Evolutionary conservation across 805 yeast species (phyloP).

Genomic region (Yamadazyma tumulicola): DNA sequence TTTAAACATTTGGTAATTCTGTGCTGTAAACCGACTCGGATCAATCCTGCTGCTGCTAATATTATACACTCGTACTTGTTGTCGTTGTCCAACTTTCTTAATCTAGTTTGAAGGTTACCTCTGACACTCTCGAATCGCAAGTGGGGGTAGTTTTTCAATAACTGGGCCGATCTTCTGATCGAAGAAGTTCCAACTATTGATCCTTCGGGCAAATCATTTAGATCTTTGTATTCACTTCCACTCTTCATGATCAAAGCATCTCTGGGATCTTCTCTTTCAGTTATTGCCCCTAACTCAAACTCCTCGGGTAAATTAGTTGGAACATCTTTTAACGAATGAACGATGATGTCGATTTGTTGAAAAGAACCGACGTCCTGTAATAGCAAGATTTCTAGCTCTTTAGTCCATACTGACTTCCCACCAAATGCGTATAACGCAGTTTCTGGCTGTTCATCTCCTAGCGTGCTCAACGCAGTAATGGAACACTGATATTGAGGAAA

Average conservation of each 20-base stretch:
- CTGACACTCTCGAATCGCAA: conserved; percentile 79
- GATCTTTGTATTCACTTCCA: conserved; percentile 57
- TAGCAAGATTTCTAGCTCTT: conserved; percentile 81
- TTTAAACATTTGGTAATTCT: conserved; percentile 73
- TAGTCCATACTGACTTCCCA: conserved; percentile 95
- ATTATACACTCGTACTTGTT: conserved; percentile 69
- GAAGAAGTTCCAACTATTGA: conserved; percentile 93
- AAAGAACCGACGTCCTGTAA: conserved; percentile 57
- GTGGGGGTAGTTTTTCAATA: conserved; percentile 72
- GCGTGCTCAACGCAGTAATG: conserved; percentile 74
- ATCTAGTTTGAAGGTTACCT: conserved; percentile 75
- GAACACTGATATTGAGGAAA: conserved; percentile 71
- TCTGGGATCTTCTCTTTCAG: conserved; percentile 86
- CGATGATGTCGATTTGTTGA: conserved; percentile 79
- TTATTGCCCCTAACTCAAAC: conserved; percentile 83
- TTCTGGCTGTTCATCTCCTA: conserved; percentile 85
- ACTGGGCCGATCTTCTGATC: conserved; percentile 88
- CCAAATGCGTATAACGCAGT: conserved; percentile 92
- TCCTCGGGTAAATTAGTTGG: conserved; percentile 90
- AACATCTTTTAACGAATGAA: conserved; percentile 89
- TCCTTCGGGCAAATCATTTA: conserved; percentile 78
- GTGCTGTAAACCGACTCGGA: conserved; percentile 65
- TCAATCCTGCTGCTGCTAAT: conserved; percentile 89
- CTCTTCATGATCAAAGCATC: conserved; percentile 82
- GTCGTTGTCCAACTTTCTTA: conserved; percentile 63